phyloP scores from a whole-genome alignment of 2,329 filamentous ascomycete species.

The Pseudogymnoascus sp. region DNA sequence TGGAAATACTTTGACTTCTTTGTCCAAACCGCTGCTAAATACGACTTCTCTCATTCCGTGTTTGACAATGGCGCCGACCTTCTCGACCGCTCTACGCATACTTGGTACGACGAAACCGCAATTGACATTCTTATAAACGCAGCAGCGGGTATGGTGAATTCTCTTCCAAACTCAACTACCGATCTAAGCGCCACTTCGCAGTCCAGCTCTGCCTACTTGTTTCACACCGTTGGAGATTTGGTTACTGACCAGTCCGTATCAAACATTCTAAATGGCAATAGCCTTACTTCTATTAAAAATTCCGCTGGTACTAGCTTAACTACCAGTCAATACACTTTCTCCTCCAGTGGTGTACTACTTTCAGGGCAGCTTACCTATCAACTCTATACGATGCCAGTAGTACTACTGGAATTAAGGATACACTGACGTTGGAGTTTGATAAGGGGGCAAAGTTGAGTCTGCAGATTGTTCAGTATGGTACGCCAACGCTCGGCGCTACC shows the following conservation, averaged over 20 bases:
- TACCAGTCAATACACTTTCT: neutral
- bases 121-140: neutral
- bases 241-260: neutral
- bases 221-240: neutral
- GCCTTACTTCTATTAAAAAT: neutral
- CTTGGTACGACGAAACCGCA: neutral
- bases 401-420: neutral
- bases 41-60: neutral
- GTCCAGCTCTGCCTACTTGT: neutral
- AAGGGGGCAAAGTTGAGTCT: neutral
- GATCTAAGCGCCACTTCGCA: neutral
- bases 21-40: neutral
- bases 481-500: neutral
- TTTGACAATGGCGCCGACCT: neutral
- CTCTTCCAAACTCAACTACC: neutral
- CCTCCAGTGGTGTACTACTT: neutral
- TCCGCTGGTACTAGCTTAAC: neutral
- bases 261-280: neutral
- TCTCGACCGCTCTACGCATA: neutral
- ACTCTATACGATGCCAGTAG: neutral
- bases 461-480: neutral
- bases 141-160: neutral
- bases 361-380: neutral
- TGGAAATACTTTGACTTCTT: neutral
- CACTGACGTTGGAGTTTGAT: neutral